Conservation (phyloP, 495 filamentous ascomycete species). For the Sabuloglossum arenarium region DNA sequence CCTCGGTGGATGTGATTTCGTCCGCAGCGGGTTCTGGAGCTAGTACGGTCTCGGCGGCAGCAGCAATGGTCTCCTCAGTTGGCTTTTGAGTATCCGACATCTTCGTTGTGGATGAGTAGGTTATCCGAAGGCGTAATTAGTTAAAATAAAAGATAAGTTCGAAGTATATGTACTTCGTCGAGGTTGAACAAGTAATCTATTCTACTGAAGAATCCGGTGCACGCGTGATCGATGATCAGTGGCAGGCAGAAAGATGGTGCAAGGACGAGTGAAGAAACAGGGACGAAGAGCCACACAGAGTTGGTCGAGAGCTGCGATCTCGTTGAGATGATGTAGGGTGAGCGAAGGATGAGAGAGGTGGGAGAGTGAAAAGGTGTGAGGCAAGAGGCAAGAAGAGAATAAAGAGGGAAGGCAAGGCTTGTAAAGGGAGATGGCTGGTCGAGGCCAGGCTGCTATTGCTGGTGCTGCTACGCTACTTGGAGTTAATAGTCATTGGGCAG, state of each 20-base stretch:
- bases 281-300: background rate
- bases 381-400: background rate
- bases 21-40: background rate
- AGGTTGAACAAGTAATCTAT: background rate
- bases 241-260: no score
- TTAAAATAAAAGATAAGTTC: no score
- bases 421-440: background rate
- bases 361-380: background rate
- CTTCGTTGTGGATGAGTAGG: constrained; percentile 11
- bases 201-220: background rate
- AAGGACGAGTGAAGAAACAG: background rate
- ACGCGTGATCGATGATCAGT: background rate
- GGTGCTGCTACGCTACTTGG: no score
- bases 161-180: no score
- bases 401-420: background rate
- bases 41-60: background rate
- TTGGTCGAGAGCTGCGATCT: no score
- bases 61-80: constrained; percentile 16
- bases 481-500: background rate
- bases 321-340: no score
- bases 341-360: background rate
- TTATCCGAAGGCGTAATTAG: no score
- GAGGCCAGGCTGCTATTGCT: background rate
- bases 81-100: constrained; percentile 33
- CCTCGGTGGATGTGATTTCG: background rate